These are phyloP conservation scores for Gyrodon lividus DNA, from an alignment of 768 basidiomycete species.

Conservation along the genomic window DNA sequence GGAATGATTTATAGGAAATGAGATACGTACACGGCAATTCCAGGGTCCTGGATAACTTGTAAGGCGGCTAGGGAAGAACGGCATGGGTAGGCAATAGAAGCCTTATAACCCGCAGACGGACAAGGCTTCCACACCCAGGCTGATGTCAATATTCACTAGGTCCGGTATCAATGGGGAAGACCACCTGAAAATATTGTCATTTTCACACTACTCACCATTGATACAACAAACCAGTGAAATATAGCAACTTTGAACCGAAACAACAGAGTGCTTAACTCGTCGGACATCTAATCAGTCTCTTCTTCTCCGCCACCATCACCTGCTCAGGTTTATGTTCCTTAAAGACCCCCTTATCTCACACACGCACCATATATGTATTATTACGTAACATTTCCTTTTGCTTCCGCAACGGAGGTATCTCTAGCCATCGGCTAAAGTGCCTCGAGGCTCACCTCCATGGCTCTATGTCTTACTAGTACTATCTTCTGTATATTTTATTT, in stretches of 20 bases:
- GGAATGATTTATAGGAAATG: conserved; percentile 31
- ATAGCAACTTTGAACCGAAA: conserved; percentile 19
- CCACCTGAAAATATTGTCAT: conserved; percentile 18
- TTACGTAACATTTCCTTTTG: conserved; percentile 10
- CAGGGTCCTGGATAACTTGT: conserved; percentile 31
- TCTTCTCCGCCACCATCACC: background rate
- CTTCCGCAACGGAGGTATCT: conserved; percentile 19
- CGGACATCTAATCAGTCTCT: conserved; percentile 5
- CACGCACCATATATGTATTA: conserved; percentile 9
- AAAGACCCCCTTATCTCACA: conserved; percentile 11
- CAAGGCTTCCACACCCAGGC: conserved; percentile 26
- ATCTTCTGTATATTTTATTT: too few species aligned
- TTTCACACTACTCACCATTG: conserved; percentile 8
- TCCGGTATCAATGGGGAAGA: conserved; percentile 19
- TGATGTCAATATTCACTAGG: conserved; percentile 15
- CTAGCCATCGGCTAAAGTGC: conserved; percentile 18
- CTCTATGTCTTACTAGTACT: too few species aligned
- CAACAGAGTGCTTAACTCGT: too few species aligned
- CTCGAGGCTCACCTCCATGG: too few species aligned
- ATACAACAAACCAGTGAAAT: conserved; percentile 4
- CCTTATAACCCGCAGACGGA: conserved; percentile 14
- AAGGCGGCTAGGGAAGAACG: conserved; percentile 29
- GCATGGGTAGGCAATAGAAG: conserved; percentile 34
- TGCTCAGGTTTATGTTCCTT: conserved; percentile 1
- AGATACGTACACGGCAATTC: conserved; percentile 36